Evolutionary conservation across 2,329 filamentous ascomycete species (phyloP).

Genomic region (Apiospora phragmitis): DNA sequence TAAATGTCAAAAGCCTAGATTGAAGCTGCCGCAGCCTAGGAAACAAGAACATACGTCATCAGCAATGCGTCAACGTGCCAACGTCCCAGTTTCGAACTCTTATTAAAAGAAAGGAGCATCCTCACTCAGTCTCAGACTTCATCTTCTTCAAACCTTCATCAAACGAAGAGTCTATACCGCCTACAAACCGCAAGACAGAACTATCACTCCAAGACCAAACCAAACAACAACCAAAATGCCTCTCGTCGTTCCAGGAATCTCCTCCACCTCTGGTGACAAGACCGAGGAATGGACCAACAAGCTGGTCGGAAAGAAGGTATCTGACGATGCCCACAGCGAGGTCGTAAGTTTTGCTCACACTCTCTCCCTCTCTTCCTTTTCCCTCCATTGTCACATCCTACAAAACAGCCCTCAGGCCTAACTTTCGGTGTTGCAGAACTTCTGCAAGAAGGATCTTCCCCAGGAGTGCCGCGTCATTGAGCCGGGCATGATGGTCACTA

Average conservation of each 20-base stretch:
- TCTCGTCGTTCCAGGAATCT: slow-evolving; percentile 64
- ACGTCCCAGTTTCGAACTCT: not conserved
- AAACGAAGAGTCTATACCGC: not conserved
- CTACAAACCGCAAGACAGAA: not conserved
- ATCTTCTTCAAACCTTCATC: not conserved
- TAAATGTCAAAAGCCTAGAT: not conserved
- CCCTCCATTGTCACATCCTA: slow-evolving; percentile 6
- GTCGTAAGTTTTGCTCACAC: slow-evolving; percentile 44
- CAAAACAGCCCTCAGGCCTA: not conserved
- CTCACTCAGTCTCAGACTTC: not conserved
- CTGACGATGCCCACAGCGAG: slow-evolving; percentile 50
- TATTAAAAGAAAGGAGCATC: not conserved
- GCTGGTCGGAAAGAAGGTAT: slow-evolving; percentile 64
- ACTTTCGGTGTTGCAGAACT: slow-evolving; percentile 43
- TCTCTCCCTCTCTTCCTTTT: not conserved
- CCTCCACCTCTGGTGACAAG: slow-evolving; percentile 40
- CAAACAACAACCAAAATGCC: slow-evolving; percentile 52
- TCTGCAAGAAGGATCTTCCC: slow-evolving; percentile 61
- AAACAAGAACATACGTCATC: slow-evolving; percentile 3
- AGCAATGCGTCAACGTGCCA: not conserved
- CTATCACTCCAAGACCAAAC: not conserved
- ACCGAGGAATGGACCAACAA: slow-evolving; percentile 62
- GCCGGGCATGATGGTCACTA: slow-evolving; percentile 59
- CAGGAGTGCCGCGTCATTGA: slow-evolving; percentile 56
- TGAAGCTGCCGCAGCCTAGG: not conserved